These are phyloP conservation scores for Glycyrrhiza uralensis DNA, from an alignment of 306 rosid species.

Conservation along the genomic window DNA sequence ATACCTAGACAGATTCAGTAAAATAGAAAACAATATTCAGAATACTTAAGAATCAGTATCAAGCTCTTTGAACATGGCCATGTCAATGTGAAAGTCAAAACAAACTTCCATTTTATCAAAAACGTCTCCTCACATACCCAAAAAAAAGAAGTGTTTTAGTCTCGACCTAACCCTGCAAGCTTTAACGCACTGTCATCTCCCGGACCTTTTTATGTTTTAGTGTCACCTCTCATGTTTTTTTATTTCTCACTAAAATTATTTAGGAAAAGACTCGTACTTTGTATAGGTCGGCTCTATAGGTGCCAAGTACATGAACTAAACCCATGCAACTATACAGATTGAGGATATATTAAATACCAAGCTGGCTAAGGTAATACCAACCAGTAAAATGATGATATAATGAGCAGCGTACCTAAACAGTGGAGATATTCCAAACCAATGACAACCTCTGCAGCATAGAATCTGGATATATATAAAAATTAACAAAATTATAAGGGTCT, in stretches of 20 bases:
- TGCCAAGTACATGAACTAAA: too few relatives aligned
- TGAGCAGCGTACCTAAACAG: constrained; percentile 69
- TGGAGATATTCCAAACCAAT: constrained; percentile 93
- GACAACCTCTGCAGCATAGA: constrained; percentile 91
- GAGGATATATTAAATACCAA: neutral
- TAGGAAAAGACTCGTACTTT: too few relatives aligned
- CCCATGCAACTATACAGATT: neutral
- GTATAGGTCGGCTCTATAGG: too few relatives aligned
- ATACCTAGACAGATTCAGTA: constrained; percentile 58
- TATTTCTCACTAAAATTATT: too few relatives aligned
- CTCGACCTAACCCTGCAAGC: too few relatives aligned
- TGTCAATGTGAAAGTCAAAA: neutral
- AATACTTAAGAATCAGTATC: neutral
- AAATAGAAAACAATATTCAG: constrained; percentile 13
- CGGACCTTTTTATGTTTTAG: too few relatives aligned
- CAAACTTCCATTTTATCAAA: neutral
- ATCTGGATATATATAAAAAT: constrained; percentile 48
- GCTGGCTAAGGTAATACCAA: constrained; percentile 11
- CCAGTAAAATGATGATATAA: neutral
- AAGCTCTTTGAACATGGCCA: neutral
- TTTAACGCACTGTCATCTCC: too few relatives aligned
- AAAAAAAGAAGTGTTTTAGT: neutral
- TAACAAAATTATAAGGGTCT: neutral
- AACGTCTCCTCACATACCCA: neutral
- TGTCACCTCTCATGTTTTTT: too few relatives aligned